These are phyloP conservation scores for Dichotomopilus funicola DNA, from an alignment of 2,329 filamentous ascomycete genomes.

Conservation along the genomic window DNA sequence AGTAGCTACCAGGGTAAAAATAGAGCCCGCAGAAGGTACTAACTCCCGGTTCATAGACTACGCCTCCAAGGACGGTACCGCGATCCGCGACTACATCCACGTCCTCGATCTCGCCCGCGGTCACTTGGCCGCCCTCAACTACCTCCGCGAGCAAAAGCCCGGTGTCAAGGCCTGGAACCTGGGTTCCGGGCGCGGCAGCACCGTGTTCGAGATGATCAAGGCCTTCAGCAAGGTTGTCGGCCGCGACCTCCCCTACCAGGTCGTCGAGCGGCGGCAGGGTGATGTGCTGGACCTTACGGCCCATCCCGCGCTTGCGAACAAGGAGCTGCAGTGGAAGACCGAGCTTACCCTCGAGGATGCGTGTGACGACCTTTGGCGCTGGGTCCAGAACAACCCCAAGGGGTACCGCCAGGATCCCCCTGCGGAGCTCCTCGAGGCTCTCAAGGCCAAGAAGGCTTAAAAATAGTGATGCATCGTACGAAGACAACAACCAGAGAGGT, in stretches of 20 bases:
- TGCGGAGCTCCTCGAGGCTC: slow-evolving; percentile 63
- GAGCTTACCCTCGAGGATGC: slow-evolving; percentile 86
- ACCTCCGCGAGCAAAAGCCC: slow-evolving; percentile 75
- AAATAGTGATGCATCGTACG: background rate
- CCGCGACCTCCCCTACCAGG: slow-evolving; percentile 77
- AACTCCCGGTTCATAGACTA: slow-evolving; percentile 59
- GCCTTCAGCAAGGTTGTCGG: slow-evolving; percentile 87
- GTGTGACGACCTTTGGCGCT: slow-evolving; percentile 90
- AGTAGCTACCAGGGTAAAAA: slow-evolving; percentile 28
- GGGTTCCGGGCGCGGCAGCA: slow-evolving; percentile 88
- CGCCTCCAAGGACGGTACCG: slow-evolving; percentile 79
- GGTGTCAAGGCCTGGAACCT: slow-evolving; percentile 96
- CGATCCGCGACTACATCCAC: slow-evolving; percentile 97
- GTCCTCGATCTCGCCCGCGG: slow-evolving; percentile 83
- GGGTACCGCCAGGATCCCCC: slow-evolving; percentile 93
- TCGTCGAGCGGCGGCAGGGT: slow-evolving; percentile 73
- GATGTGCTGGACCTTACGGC: slow-evolving; percentile 94
- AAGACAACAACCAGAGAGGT: too few species aligned
- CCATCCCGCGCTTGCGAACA: slow-evolving; percentile 78
- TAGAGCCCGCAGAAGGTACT: background rate
- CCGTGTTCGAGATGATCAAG: slow-evolving; percentile 95
- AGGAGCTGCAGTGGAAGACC: slow-evolving; percentile 88
- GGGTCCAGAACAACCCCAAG: slow-evolving; percentile 94
- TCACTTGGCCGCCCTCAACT: slow-evolving; percentile 83
- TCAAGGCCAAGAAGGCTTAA: slow-evolving; percentile 39